Evolutionary conservation across 371 early-diverging fungal genomes (phyloP).

Genomic region (Lichtheimia hyalospora): DNA sequence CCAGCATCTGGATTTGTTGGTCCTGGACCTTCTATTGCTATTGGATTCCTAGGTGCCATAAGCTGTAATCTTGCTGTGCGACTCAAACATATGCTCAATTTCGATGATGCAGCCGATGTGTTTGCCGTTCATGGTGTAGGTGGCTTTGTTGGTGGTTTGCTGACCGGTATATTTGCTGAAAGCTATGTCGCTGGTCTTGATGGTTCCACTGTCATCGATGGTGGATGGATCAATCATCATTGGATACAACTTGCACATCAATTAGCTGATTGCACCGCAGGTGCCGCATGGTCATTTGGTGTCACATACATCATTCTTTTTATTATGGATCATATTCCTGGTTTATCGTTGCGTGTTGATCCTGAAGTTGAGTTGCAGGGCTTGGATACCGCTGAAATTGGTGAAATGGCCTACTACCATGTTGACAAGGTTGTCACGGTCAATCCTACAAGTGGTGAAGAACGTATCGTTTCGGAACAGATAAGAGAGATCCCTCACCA

Average conservation of each 20-base stretch:
- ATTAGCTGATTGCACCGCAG: slow-evolving; percentile 73
- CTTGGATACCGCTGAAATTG: slow-evolving; percentile 77
- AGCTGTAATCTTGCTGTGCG: slow-evolving; percentile 77
- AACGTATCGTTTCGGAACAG: slow-evolving; percentile 38
- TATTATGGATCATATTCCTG: slow-evolving; percentile 81
- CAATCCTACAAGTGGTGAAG: slow-evolving; percentile 37
- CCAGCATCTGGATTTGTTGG: slow-evolving; percentile 90
- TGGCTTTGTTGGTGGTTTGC: slow-evolving; percentile 77
- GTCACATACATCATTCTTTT: slow-evolving; percentile 73
- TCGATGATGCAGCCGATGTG: slow-evolving; percentile 88
- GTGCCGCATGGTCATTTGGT: slow-evolving; percentile 79
- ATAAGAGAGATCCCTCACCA: slow-evolving; percentile 25
- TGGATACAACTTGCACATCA: slow-evolving; percentile 83
- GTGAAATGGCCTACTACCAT: slow-evolving; percentile 70
- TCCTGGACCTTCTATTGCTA: slow-evolving; percentile 79
- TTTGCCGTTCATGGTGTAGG: slow-evolving; percentile 90
- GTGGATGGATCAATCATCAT: slow-evolving; percentile 86
- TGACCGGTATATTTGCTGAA: slow-evolving; percentile 92
- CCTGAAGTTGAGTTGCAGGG: slow-evolving; percentile 72
- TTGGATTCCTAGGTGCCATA: slow-evolving; percentile 75
- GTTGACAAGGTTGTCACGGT: slow-evolving; percentile 45
- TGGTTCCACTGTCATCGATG: slow-evolving; percentile 62
- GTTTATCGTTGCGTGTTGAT: slow-evolving; percentile 73
- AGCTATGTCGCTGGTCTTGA: slow-evolving; percentile 71
- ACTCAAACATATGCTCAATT: slow-evolving; percentile 77